phyloP scores from a whole-genome alignment of 768 basidiomycete genomes.

The Suillus brevipes region DNA sequence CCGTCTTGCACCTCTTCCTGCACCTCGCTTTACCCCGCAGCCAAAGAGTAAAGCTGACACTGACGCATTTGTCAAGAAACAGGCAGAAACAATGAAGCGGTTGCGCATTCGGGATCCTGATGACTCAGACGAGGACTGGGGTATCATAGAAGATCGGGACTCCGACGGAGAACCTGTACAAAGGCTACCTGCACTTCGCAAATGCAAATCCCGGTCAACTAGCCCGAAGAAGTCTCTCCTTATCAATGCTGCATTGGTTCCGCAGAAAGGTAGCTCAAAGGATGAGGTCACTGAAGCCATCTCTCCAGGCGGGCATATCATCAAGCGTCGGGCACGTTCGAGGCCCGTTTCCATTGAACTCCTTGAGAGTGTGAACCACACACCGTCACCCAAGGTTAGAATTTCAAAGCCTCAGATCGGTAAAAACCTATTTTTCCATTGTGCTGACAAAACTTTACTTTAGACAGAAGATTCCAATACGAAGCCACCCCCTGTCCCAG shows the following conservation, averaged over 20 bases:
- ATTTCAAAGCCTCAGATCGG: neutral
- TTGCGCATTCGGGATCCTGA: slow-evolving; percentile 60
- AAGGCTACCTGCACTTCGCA: slow-evolving; percentile 24
- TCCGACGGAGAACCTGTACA: slow-evolving; percentile 54
- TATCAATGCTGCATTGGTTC: slow-evolving; percentile 20
- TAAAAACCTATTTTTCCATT: neutral
- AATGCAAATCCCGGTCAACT: slow-evolving; percentile 27
- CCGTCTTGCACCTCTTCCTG: slow-evolving; percentile 35
- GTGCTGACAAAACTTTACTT: neutral
- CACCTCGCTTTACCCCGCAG: slow-evolving; percentile 30
- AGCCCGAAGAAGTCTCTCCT: slow-evolving; percentile 30
- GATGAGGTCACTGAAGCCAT: slow-evolving; percentile 68
- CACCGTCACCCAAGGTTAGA: slow-evolving; percentile 40
- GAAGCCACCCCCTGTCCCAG: slow-evolving; percentile 20
- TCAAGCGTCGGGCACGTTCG: slow-evolving; percentile 72
- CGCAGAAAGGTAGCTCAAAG: slow-evolving; percentile 42
- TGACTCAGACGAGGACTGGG: slow-evolving; percentile 47
- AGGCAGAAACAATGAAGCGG: slow-evolving; percentile 65
- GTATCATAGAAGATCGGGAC: slow-evolving; percentile 43
- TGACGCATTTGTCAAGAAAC: slow-evolving; percentile 42
- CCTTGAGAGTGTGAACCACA: slow-evolving; percentile 48
- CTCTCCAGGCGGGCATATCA: slow-evolving; percentile 76
- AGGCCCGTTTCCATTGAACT: slow-evolving; percentile 71
- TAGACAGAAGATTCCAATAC: neutral
- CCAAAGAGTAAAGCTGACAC: slow-evolving; percentile 39